Conservation (phyloP, 2,329 filamentous ascomycete genomes). For the Keithomyces neogunnii region DNA sequence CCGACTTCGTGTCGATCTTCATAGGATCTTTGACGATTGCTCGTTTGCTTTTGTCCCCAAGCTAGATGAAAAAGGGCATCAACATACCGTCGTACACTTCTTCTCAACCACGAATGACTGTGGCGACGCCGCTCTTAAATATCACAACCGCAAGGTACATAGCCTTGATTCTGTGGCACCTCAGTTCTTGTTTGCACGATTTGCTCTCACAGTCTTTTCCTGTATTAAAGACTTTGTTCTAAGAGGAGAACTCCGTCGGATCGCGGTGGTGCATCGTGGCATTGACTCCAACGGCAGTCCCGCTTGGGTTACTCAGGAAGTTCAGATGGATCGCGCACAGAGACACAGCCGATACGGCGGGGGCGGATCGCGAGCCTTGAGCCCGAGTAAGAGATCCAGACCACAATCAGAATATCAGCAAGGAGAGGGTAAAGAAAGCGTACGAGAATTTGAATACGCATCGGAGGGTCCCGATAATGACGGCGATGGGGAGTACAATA, state of each 20-base stretch:
- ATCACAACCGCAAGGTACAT: background rate
- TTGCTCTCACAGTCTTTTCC: background rate
- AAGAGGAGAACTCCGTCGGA: background rate
- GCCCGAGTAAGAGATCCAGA: background rate
- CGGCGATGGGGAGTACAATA: no score
- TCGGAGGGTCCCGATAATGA: no score
- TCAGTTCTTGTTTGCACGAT: background rate
- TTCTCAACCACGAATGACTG: background rate
- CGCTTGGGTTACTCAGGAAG: background rate
- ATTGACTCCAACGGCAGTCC: background rate
- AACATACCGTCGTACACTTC: background rate
- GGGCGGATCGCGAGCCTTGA: background rate
- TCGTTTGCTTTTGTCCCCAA: background rate
- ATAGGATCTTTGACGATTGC: background rate
- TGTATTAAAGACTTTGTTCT: background rate
- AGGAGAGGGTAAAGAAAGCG: no score
- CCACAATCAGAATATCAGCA: no score
- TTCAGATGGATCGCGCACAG: background rate
- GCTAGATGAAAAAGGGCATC: background rate
- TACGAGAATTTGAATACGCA: no score
- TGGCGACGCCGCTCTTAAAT: background rate
- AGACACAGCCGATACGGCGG: background rate
- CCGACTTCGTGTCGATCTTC: background rate
- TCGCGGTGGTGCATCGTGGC: background rate
- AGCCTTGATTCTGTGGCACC: background rate